These are phyloP conservation scores for Camillea tinctor DNA, from an alignment of 2,329 filamentous ascomycete genomes.

Conservation along the genomic window DNA sequence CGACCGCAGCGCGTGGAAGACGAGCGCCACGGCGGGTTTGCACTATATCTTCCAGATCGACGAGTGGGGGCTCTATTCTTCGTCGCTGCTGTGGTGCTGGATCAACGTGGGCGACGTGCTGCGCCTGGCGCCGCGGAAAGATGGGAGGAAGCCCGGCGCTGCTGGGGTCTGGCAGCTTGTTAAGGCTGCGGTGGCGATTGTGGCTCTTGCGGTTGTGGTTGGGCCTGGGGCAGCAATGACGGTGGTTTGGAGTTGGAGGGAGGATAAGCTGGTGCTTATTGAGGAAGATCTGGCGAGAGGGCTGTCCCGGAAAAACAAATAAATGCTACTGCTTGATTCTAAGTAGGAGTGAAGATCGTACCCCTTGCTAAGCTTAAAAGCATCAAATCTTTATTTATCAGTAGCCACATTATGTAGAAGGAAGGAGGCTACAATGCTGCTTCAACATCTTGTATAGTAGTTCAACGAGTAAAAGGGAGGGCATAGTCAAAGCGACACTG, in stretches of 20 bases:
- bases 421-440: too few species aligned
- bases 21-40: constrained; percentile 22
- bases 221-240: constrained; percentile 27
- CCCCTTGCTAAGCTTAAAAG: too few species aligned
- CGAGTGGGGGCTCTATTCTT: constrained; percentile 24
- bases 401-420: too few species aligned
- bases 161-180: constrained; percentile 8
- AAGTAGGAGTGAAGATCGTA: not conserved
- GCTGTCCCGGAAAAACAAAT: constrained; percentile 21
- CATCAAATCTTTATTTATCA: too few species aligned
- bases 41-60: constrained; percentile 33
- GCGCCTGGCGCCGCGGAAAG: constrained; percentile 17
- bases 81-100: constrained; percentile 28
- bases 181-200: constrained; percentile 18
- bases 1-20: constrained; percentile 13
- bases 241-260: constrained; percentile 27
- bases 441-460: too few species aligned
- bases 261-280: constrained; percentile 26
- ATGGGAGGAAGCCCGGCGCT: not conserved
- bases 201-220: constrained; percentile 16
- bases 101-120: constrained; percentile 23
- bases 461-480: too few species aligned
- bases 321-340: not conserved
- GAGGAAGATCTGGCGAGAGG: constrained; percentile 18
- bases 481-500: not conserved